A percentile compares a stretch with the other conserved stretches of the same genome.
Evolutionary conservation across 495 filamentous ascomycete genomes (phyloP).

Genomic region (Umbilicaria muhlenbergii): DNA sequence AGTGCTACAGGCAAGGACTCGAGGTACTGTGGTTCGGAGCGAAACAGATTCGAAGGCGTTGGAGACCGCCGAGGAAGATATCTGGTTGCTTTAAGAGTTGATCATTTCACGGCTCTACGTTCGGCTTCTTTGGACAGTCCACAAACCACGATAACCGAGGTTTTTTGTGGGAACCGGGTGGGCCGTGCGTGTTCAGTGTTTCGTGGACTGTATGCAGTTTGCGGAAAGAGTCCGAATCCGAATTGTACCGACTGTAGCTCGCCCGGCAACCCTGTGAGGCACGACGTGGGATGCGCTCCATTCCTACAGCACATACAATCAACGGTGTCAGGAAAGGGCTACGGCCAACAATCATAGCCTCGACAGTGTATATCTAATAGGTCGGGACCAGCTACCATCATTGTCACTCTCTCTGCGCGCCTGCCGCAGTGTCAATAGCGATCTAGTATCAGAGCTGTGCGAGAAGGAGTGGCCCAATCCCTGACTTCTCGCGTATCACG

Average conservation of each 20-base stretch:
- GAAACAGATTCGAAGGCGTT: slow-evolving; percentile 1
- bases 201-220: background rate
- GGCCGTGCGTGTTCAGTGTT: no score
- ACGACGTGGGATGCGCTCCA: no score
- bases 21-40: slow-evolving; percentile 1
- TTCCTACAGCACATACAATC: no score
- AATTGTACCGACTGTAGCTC: no score
- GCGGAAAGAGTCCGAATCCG: background rate
- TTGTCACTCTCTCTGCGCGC: slow-evolving; percentile 22
- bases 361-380: no score
- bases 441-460: slow-evolving; percentile 16
- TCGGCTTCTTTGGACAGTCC: background rate
- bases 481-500: slow-evolving; percentile 18
- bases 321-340: no score
- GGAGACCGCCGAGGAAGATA: slow-evolving; percentile 14
- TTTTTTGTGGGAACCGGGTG: no score
- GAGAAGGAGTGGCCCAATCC: slow-evolving; percentile 17
- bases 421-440: slow-evolving; percentile 16
- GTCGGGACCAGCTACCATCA: background rate
- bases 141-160: no score
- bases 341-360: no score
- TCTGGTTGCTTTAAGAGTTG: background rate
- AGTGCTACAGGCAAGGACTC: no score
- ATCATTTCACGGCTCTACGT: background rate
- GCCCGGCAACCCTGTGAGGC: no score